Evolutionary conservation across 2,329 filamentous ascomycete species (phyloP), one percentile per base, ranked within the genome.

Genomic region (Colletotrichum cereale): DNA sequence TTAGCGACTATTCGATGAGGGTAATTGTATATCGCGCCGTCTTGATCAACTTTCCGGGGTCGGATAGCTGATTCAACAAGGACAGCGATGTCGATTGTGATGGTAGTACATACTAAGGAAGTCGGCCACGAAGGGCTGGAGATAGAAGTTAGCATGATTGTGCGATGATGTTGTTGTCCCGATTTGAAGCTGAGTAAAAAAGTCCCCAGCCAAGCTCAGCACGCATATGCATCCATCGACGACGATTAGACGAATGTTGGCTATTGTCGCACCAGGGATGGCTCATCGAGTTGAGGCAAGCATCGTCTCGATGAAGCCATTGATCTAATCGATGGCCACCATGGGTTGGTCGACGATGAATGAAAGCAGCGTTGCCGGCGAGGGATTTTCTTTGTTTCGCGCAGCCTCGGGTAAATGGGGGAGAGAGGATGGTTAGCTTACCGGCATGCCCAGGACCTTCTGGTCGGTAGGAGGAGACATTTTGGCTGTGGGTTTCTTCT

Each of bases 111-210:
- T 97, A 97, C 95, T 98, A 91, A 98, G 84, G 91, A 98, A 98
- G 89, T 98, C 96, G 83, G 97, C 94, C 84, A 98, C 83, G 90
- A 98, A 98, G 85, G 94, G 93, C 92, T 97, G 81, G 76, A 69
- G 50, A 73, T 67, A 64, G n/a, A 72, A 72, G 79, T 85, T 81
- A 86, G 83, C 78, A 52, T 5, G 18, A 11, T 31, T 6, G 26
- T 44, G 16, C 11, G 24, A 21, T 58, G 1, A 3, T 38, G 2
- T 18, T 11, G 5, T 24, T 61, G 5, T 34, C 53, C 44, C 34
- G 29, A 34, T 1, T 24, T 18, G 16, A 6, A 26, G n/a, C n/a
- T n/a, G n/a, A n/a, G n/a, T n/a, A 10, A 44, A 29, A 47, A 48
- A 38, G 29, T 21, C n/a, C 16, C 2, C 21, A 1, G 42, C 10